Evolutionary conservation across 495 filamentous ascomycete genomes (phyloP), one percentile per base, ranked within the genome.

Genomic region (Penicillium bialowiezense): DNA sequence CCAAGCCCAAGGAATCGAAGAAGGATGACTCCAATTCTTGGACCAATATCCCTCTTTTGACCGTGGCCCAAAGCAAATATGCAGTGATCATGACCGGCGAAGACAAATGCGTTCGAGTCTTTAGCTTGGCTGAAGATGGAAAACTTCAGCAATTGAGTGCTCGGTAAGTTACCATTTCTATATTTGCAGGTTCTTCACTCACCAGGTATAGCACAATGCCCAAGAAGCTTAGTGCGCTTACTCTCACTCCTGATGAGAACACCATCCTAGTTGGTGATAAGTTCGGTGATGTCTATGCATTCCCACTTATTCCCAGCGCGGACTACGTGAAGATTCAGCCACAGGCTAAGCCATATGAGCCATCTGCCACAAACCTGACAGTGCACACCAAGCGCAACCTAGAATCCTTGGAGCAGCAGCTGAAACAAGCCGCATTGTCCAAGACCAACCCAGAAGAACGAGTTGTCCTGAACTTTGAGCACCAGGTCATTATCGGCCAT

Each of bases 241-340:
- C 77, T 39, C 67, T 97, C 38, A 84, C 87, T 1, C 58, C 76
- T 18, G 82, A 90, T 62, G 78, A 83, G 34, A 69, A 69, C 3
- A 88, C 77, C 3, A 88, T 97, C 50, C 67, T 97, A 21, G 83
- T 77, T 47, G 90, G 82, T 26, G 95, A 98, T 69, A 98, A 97
- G 62, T 96, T 96, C 60, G 93, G 93, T 26, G 93, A 98, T 69
- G 92, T 96, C 50, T 97, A 93, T 65, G 77, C 86, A 5, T 65
- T 98, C n/a, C 91, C 93, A 3, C 68, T 97, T 2, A 63, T 91
- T 41, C 76, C 74, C n/a, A 54, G 64, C 36, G 62, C 73, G 23
- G 58, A 69, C 35, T 61, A 55, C 28, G 50, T 60, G 15, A 62
- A 61, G 37, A 28, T 39, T 32, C 33, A 54, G 31, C 15, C 32